Percentiles rank a stretch among this genome's conserved stretches.
phyloP scores from a whole-genome alignment of 1,284 basidiomycete species.

The Apiotrichum brassicae region DNA sequence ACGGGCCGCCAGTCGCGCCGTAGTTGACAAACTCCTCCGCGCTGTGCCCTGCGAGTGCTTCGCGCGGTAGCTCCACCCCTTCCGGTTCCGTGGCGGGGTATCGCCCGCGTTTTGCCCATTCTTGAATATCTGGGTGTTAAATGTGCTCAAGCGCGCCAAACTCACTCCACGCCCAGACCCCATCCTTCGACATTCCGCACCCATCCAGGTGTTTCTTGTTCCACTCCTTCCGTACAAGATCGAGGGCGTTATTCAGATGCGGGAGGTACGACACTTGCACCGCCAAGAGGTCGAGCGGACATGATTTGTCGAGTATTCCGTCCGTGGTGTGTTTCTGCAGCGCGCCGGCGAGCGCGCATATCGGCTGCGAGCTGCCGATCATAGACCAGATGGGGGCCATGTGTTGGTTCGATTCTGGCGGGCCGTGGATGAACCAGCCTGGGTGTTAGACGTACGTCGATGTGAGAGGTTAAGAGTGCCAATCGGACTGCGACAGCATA shows the following conservation, averaged over 20 bases:
- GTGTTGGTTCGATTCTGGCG: conserved; percentile 1
- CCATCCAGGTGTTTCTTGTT: neutral
- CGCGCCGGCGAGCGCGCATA: neutral
- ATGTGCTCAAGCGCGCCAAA: neutral
- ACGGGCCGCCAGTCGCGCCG: neutral
- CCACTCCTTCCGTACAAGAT: neutral
- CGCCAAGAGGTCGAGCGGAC: neutral
- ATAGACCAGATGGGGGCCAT: neutral
- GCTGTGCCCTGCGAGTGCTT: neutral
- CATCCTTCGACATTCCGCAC: neutral
- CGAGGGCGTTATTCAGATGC: neutral
- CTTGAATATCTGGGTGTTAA: neutral
- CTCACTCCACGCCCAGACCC: neutral
- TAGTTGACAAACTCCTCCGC: conserved; percentile 4
- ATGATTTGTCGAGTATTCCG: neutral
- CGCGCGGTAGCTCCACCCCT: neutral
- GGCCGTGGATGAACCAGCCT: conserved; percentile 4
- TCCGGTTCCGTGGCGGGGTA: neutral
- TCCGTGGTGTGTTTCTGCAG: neutral
- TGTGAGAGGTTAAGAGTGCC: no score
- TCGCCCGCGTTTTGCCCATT: conserved; percentile 1
- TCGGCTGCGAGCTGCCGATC: neutral
- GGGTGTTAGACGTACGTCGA: neutral
- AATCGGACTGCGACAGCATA: no score
- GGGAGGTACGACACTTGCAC: conserved; percentile 1